phyloP scores from a whole-genome alignment of 139 green algal species.

The Picochlorum sp. region DNA sequence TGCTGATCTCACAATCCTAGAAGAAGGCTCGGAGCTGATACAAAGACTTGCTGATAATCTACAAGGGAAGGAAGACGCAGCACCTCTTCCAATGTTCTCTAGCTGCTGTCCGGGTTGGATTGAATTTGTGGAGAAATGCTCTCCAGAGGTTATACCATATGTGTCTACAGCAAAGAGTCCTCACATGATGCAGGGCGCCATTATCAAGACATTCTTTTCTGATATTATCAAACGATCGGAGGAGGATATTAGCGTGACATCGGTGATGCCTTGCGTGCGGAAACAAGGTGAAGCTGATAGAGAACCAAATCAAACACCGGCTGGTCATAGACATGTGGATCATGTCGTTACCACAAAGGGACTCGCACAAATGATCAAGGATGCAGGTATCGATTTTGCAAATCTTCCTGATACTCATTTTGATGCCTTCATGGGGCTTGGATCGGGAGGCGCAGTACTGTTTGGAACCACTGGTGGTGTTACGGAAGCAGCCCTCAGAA shows the following conservation, averaged over 20 bases:
- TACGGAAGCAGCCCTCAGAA: slow-evolving; percentile 66
- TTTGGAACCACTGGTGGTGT: slow-evolving; percentile 66
- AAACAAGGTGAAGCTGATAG: slow-evolving; percentile 61
- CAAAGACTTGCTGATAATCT: slow-evolving; percentile 22
- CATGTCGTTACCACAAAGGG: slow-evolving; percentile 18
- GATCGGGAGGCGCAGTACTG: slow-evolving; percentile 38
- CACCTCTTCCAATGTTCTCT: slow-evolving; percentile 64
- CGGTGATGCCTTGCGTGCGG: slow-evolving; percentile 59
- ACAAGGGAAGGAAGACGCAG: slow-evolving; percentile 3
- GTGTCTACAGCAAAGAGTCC: slow-evolving; percentile 54
- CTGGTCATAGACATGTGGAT: slow-evolving; percentile 10
- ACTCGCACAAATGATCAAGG: slow-evolving; percentile 28
- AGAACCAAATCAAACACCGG: slow-evolving; percentile 28
- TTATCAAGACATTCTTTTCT: slow-evolving; percentile 58
- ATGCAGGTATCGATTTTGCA: slow-evolving; percentile 43
- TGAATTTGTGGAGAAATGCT: slow-evolving; percentile 51
- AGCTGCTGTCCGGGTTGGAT: slow-evolving; percentile 58
- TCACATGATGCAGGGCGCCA: slow-evolving; percentile 58
- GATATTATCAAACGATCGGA: slow-evolving; percentile 18
- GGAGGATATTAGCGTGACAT: slow-evolving; percentile 31
- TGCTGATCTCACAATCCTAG: slow-evolving; percentile 69
- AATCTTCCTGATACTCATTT: slow-evolving; percentile 33
- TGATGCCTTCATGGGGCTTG: slow-evolving; percentile 44
- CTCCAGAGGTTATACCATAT: slow-evolving; percentile 62
- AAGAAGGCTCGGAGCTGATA: slow-evolving; percentile 60